These are phyloP conservation scores for Penicillium silybi DNA, from an alignment of 495 filamentous ascomycete species.

Conservation along the genomic window DNA sequence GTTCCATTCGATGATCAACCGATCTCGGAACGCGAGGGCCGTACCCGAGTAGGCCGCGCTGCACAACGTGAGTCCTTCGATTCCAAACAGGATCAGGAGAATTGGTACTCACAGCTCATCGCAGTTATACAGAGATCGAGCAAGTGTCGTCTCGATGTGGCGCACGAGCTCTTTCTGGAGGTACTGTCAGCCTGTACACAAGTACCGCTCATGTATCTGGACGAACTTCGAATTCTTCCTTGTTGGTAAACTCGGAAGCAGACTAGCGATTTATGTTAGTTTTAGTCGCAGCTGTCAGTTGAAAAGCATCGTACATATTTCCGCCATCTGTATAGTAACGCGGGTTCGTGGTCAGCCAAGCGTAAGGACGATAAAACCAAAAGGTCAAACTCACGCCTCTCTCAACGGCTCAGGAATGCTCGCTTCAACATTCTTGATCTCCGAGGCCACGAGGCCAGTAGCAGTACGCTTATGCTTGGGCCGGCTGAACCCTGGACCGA, in stretches of 20 bases:
- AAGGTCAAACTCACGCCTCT: slow-evolving; percentile 68
- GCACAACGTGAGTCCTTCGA: slow-evolving; percentile 1
- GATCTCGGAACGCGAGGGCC: slow-evolving; percentile 86
- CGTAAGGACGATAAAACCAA: background rate
- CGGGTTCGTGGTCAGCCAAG: slow-evolving; percentile 12
- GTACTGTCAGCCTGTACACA: slow-evolving; percentile 3
- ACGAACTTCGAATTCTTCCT: slow-evolving; percentile 65
- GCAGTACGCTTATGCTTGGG: slow-evolving; percentile 95
- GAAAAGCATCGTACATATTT: slow-evolving; percentile 55
- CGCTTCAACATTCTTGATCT: slow-evolving; percentile 91
- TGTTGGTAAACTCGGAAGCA: slow-evolving; percentile 65
- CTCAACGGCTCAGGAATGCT: slow-evolving; percentile 85
- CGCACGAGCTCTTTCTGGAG: slow-evolving; percentile 73
- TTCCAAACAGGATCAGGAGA: background rate
- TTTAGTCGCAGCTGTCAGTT: background rate
- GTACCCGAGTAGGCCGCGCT: slow-evolving; percentile 88
- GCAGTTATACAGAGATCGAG: slow-evolving; percentile 96
- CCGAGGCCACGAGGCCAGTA: slow-evolving; percentile 82
- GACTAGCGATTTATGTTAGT: slow-evolving; percentile 38
- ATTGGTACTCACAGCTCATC: slow-evolving; percentile 64
- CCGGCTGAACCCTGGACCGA: slow-evolving; percentile 67
- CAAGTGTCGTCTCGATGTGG: slow-evolving; percentile 94
- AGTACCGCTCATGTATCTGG: background rate
- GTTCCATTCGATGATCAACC: slow-evolving; percentile 94
- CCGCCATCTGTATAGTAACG: slow-evolving; percentile 58